A percentile compares a stretch with the other conserved stretches of the same genome.
Conservation (phyloP, 768 basidiomycete genomes). For the Boletus rubescentipes region DNA sequence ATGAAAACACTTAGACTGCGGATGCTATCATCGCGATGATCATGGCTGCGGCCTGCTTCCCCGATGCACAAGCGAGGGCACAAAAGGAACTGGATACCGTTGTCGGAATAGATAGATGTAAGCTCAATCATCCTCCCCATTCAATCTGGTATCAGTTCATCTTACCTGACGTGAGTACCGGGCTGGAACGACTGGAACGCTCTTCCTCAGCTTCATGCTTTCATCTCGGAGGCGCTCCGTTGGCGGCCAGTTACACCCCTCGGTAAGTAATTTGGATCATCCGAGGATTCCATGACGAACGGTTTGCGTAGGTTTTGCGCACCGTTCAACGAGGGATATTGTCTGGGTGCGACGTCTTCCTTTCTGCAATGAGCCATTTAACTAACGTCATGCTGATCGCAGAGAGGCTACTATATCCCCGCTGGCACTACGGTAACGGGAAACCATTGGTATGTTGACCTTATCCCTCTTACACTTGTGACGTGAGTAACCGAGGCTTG, state of each 20-base stretch:
- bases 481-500: neutral
- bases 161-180: constrained; percentile 29
- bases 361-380: constrained; percentile 30
- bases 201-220: constrained; percentile 38
- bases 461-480: neutral
- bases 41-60: constrained; percentile 55
- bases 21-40: constrained; percentile 38
- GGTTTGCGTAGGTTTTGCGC: constrained; percentile 42
- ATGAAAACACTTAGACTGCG: neutral
- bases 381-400: neutral
- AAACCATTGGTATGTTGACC: constrained; percentile 17
- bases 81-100: constrained; percentile 54
- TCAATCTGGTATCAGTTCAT: neutral
- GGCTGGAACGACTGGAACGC: constrained; percentile 32
- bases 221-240: constrained; percentile 36
- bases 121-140: neutral
- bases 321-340: constrained; percentile 63
- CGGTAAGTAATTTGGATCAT: constrained; percentile 12
- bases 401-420: constrained; percentile 26
- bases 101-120: constrained; percentile 40
- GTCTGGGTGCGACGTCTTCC: constrained; percentile 45
- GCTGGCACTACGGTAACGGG: constrained; percentile 22
- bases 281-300: neutral
- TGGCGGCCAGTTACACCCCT: constrained; percentile 37
- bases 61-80: constrained; percentile 46